Conservation (phyloP, 2,329 filamentous ascomycete species). For the Paecilomyces sp. region DNA sequence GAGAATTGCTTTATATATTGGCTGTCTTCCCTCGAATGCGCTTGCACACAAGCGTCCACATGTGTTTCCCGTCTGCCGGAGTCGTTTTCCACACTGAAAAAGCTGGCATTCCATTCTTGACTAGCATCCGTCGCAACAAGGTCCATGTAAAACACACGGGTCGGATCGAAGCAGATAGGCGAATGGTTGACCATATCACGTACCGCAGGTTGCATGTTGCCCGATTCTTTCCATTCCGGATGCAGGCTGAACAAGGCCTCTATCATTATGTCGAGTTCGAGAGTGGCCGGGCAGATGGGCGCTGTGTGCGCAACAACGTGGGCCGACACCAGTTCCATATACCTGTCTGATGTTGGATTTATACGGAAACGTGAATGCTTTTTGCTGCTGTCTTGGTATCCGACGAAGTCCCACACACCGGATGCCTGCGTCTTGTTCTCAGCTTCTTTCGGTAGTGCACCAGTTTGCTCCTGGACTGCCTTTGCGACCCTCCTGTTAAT, state of each 20-base stretch:
- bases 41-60: background rate
- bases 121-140: background rate
- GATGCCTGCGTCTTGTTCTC: background rate
- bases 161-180: background rate
- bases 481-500: background rate
- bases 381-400: background rate
- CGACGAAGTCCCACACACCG: background rate
- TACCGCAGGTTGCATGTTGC: background rate
- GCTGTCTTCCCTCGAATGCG: background rate
- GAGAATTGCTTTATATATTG: background rate
- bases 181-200: background rate
- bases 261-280: background rate
- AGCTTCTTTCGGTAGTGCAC: background rate
- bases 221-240: background rate
- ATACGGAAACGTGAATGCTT: background rate
- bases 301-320: background rate
- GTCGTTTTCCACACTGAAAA: background rate
- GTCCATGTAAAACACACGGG: background rate
- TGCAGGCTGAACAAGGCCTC: background rate
- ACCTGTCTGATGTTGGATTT: background rate
- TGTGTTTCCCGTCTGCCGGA: background rate
- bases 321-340: background rate
- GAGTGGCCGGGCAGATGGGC: background rate
- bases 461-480: background rate
- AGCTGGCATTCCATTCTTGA: background rate